Base-by-base conservation (phyloP, 768 basidiomycete genomes). In the Mycena vulgaris region DNA sequence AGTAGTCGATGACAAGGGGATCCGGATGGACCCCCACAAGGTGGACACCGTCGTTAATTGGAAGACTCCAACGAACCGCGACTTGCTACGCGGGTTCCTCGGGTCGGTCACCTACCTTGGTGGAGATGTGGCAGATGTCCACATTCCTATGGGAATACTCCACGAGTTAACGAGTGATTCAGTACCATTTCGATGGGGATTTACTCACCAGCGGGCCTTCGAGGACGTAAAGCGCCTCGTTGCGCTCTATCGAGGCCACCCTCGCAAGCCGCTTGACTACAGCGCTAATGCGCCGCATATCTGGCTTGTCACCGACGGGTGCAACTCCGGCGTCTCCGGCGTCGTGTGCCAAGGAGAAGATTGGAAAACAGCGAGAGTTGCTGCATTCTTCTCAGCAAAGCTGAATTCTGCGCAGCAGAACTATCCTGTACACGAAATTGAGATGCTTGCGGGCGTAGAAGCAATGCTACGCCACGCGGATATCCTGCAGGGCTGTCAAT, bases 1-100 rank as follows among this genome's bases (percentile, higher is more conserved):
- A 3, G 17, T 55, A 1, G 21, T 55, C 4, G 31, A 35, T 17
- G 19, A 55, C 21, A 19, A 31, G 6, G 52, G 52, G 9, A 55
- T 55, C 52, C 9, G 84, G 83, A 55, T 55, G 52, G 33, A 55
- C 21, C 31, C 52, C 10, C 30, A 55, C 31, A 55, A 55, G 52
- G 52, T 55, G 3, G 33, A 55, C 14, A n/a, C 19, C 1, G 52
- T 55, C 5, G 9, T 55, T 21, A 55, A 55, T 21, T 55, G 52
- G 52, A 55, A 55, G 33, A 55, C 52, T 10, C 52, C 31, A 2
- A 52, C 49, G 28, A 52, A 52, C 49, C 49, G 49, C 9, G 49
- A 52, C 21, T n/a, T 52, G 5, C 17, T 52, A 1, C 49, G 49
- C 27, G 49, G 49, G 2, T 52, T 52, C 49, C 16, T 52, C 5